phyloP scores from a whole-genome alignment of 2,329 filamentous ascomycete genomes.

The Fusarium clavum region DNA sequence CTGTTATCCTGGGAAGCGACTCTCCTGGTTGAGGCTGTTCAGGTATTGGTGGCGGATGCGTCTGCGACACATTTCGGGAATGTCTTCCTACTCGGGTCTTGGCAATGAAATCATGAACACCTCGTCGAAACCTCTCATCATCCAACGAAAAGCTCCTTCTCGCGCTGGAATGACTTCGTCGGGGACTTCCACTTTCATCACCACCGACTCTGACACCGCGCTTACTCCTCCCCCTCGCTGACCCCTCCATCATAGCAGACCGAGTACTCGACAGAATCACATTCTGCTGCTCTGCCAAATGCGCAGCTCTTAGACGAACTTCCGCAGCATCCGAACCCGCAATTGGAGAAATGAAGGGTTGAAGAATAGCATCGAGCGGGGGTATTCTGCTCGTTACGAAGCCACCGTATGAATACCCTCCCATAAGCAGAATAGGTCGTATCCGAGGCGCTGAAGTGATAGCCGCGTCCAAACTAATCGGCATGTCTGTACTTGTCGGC shows the following conservation, averaged over 20 bases:
- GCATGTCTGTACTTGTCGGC: conserved; percentile 2
- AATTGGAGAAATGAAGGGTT: conserved; percentile 65
- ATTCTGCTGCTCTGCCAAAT: conserved; percentile 73
- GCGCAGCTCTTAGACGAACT: conserved; percentile 76
- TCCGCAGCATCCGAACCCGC: conserved; percentile 72
- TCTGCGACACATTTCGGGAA: conserved; percentile 29
- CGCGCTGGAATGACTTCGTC: conserved; percentile 54
- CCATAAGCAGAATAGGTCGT: conserved; percentile 66
- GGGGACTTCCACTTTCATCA: conserved; percentile 57
- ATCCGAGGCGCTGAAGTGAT: background rate
- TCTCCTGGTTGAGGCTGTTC: conserved; percentile 35
- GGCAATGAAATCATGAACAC: conserved; percentile 61
- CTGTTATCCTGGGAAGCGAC: conserved; percentile 48
- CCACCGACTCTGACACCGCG: conserved; percentile 63
- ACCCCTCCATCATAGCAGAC: conserved; percentile 48
- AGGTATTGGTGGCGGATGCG: conserved; percentile 4
- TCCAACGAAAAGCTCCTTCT: conserved; percentile 56
- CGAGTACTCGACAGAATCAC: conserved; percentile 55
- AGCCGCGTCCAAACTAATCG: background rate
- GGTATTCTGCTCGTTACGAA: conserved; percentile 82
- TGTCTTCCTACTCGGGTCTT: conserved; percentile 50
- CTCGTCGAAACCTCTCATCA: conserved; percentile 60
- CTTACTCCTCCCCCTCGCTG: conserved; percentile 43
- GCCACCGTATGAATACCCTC: conserved; percentile 92
- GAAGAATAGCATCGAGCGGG: conserved; percentile 67